These are phyloP conservation scores for Ustilago esculenta DNA, from an alignment of 1,284 basidiomycete genomes.

Conservation along the genomic window DNA sequence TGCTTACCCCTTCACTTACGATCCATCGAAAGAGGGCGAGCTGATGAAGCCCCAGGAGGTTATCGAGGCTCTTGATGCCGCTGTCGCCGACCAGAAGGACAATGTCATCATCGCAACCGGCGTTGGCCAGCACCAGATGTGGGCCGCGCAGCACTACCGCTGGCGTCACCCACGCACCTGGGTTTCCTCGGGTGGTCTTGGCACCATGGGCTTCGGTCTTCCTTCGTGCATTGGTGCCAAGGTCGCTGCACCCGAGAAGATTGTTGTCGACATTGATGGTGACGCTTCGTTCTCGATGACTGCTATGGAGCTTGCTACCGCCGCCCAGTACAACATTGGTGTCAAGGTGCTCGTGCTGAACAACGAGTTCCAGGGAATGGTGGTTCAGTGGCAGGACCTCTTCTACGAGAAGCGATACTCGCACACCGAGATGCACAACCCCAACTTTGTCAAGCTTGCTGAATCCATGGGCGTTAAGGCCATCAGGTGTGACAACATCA, in stretches of 20 bases:
- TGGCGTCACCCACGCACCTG: slow-evolving; percentile 88
- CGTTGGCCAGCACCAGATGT: slow-evolving; percentile 99
- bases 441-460: slow-evolving; percentile 89
- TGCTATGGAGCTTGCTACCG: slow-evolving; percentile 96
- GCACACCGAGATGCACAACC: slow-evolving; percentile 92
- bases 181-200: slow-evolving; percentile 96
- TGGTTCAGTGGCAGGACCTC: slow-evolving; percentile 96
- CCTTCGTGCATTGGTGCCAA: slow-evolving; percentile 95
- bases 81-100: slow-evolving; percentile 77
- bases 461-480: slow-evolving; percentile 91
- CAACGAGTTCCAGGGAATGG: slow-evolving; percentile 78
- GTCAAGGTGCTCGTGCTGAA: slow-evolving; percentile 77
- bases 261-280: slow-evolving; percentile 94
- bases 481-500: slow-evolving; percentile 77
- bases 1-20: slow-evolving; percentile 89
- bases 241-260: slow-evolving; percentile 91
- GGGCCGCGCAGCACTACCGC: slow-evolving; percentile 93
- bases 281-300: slow-evolving; percentile 98
- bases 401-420: slow-evolving; percentile 96
- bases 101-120: slow-evolving; percentile 90
- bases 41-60: slow-evolving; percentile 96
- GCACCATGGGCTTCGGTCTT: slow-evolving; percentile 93
- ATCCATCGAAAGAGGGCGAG: slow-evolving; percentile 74
- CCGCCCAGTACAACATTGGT: slow-evolving; percentile 88
- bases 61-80: slow-evolving; percentile 85